Evolutionary conservation across 2,329 filamentous ascomycete genomes (phyloP).

Genomic region (Pezicula carpinea): DNA sequence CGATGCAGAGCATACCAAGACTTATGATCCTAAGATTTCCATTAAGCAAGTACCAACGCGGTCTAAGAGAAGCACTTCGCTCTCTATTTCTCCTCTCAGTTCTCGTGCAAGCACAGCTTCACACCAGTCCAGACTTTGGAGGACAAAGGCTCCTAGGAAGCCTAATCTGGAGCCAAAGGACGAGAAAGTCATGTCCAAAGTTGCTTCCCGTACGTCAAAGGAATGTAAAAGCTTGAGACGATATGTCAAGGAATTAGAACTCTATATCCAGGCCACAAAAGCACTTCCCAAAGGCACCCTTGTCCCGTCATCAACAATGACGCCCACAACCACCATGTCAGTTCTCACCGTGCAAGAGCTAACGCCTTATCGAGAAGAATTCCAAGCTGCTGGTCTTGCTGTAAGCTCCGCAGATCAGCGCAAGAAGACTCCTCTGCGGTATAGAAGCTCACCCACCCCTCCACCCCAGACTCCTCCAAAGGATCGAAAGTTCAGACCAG

Average conservation of each 20-base stretch:
- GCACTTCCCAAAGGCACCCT: slow-evolving; percentile 34
- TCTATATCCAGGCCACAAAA: slow-evolving; percentile 35
- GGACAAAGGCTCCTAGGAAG: background rate
- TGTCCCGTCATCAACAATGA: slow-evolving; percentile 16
- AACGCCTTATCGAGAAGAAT: slow-evolving; percentile 48
- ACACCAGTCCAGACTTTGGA: background rate
- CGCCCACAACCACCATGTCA: slow-evolving; percentile 37
- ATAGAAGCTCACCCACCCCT: slow-evolving; percentile 3
- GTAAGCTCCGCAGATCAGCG: slow-evolving; percentile 48
- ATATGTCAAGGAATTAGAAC: slow-evolving; percentile 37
- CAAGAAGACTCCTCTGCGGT: slow-evolving; percentile 3
- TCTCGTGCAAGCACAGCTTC: background rate
- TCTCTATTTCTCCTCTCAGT: background rate
- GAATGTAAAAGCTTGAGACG: slow-evolving; percentile 37
- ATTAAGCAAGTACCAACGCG: slow-evolving; percentile 4
- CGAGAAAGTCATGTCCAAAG: slow-evolving; percentile 10
- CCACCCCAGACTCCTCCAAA: slow-evolving; percentile 10
- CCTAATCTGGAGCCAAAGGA: background rate
- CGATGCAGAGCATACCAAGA: background rate
- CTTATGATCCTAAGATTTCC: slow-evolving; percentile 18
- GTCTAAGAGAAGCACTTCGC: background rate
- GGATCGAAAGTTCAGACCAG: slow-evolving; percentile 9
- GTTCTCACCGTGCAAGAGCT: slow-evolving; percentile 46
- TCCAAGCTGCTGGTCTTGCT: slow-evolving; percentile 48
- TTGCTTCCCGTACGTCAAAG: slow-evolving; percentile 38